phyloP scores from a whole-genome alignment of 208 protist species.

The Trypanosoma conorhini region DNA sequence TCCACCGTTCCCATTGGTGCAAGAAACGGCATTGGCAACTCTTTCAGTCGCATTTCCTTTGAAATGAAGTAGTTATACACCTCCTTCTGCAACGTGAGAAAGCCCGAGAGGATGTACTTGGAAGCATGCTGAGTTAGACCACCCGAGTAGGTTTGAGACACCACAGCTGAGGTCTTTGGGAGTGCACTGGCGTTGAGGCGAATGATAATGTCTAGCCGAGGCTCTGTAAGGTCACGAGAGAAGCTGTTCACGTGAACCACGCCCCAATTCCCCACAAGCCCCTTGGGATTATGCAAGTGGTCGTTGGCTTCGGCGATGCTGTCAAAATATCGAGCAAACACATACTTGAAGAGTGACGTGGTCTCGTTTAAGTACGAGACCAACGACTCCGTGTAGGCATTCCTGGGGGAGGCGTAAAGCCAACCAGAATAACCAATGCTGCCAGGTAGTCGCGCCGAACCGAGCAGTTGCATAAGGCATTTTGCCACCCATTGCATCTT shows the following conservation, averaged over 20 bases:
- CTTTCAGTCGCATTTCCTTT: constrained; percentile 5
- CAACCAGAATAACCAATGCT: constrained; percentile 28
- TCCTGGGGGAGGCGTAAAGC: constrained; percentile 52
- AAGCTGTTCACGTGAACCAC: constrained; percentile 44
- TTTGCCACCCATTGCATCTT: constrained; percentile 49
- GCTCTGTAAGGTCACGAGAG: constrained; percentile 4
- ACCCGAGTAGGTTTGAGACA: constrained; percentile 33
- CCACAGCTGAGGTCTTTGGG: constrained; percentile 13
- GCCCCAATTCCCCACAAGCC: constrained; percentile 39
- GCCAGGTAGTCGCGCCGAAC: background rate
- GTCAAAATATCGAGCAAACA: constrained; percentile 41
- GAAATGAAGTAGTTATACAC: constrained; percentile 44
- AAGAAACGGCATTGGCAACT: constrained; percentile 17
- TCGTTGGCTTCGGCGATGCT: constrained; percentile 19
- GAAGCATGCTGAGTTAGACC: constrained; percentile 16
- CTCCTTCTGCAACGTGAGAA: constrained; percentile 47
- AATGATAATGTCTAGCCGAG: constrained; percentile 41
- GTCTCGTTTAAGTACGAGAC: constrained; percentile 35
- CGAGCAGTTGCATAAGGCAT: constrained; percentile 1
- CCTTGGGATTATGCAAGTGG: constrained; percentile 15
- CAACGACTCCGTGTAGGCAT: constrained; percentile 30
- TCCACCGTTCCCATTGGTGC: constrained; percentile 44
- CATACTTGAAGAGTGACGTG: constrained; percentile 39
- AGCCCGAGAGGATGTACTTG: constrained; percentile 58
- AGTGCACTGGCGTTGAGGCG: constrained; percentile 44